Evolutionary conservation across 1,284 basidiomycete species (phyloP), one percentile per base, ranked within the genome.

Genomic region (Amylostereum chailletii): DNA sequence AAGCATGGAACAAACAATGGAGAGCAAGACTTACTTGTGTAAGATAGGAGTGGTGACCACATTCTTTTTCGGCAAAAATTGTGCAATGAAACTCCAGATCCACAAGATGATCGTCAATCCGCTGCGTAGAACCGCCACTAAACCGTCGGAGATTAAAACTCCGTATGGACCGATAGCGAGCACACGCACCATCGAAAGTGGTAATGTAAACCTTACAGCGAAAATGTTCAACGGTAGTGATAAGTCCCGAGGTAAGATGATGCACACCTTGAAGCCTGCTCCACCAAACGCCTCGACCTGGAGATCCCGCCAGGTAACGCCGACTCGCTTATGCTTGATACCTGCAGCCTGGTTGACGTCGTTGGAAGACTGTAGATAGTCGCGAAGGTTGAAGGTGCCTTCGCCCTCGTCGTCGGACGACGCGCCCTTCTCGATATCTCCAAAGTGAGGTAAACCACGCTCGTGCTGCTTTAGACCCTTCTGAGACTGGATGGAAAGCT

Each of bases 311-410:
- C 88, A 92, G 29, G 80, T 79, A 32, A 91, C 86, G 36, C 89
- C 89, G 36, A 92, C 86, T 55, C 83, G 80, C 70, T 94, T 94
- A 65, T 84, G 83, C 58, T 81, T 80, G 59, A 93, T 86, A 3
- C 88, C 89, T 4, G 85, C 83, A 31, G 71, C 64, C 53, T 90
- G 81, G 50, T 77, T 72, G 4, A 77, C 77, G 52, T 84, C 77
- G 56, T 83, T 83, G 31, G 77, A 81, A 2, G 80, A 79, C 6
- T 77, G 73, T 11, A 95, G 74, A 58, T 89, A 92, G 47, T 86
- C 86, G 33, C 79, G 76, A 5, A 94, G 74, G 63, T 90, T 78
- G 59, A 90, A 91, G 36, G 60, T 60, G 40, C 67, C 64, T 34
- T 68, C 72, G 27, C 56, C 56, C 7, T 62, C 54, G 10, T 47